Conservation (phyloP, 2,329 filamentous ascomycete genomes). For the Emydomyces testavorans region DNA sequence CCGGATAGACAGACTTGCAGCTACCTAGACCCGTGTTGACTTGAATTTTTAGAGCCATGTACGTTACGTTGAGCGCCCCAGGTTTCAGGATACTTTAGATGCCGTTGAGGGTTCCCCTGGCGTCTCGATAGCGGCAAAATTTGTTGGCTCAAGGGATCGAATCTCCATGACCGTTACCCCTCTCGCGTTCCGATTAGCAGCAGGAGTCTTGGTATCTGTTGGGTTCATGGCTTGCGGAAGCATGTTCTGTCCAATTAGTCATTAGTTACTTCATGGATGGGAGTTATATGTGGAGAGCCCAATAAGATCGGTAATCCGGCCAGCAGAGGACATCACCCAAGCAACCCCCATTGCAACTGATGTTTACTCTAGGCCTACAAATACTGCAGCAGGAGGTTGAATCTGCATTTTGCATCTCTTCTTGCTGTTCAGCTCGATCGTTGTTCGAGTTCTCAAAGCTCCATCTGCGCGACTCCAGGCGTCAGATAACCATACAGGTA, state of each 20-base stretch:
- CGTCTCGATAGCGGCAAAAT: no score
- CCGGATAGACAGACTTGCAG: neutral
- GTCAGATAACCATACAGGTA: conserved; percentile 1
- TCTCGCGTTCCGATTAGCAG: neutral
- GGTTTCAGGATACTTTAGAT: conserved; percentile 3
- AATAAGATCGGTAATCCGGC: conserved; percentile 6
- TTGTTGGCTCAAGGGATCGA: neutral
- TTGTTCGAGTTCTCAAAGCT: neutral
- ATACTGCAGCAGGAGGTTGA: no score
- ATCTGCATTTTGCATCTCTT: neutral
- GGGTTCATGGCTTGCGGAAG: neutral
- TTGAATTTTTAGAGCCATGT: neutral
- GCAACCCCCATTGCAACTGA: no score
- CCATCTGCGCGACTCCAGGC: neutral
- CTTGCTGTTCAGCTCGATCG: neutral
- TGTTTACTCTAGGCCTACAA: no score
- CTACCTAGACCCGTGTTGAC: neutral
- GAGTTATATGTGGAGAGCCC: neutral
- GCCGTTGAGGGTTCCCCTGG: neutral
- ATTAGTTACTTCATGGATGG: conserved; percentile 7
- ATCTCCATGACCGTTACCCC: neutral
- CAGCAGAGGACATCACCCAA: no score
- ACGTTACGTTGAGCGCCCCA: neutral
- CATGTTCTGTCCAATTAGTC: conserved; percentile 5
- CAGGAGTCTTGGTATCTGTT: neutral